These are phyloP conservation scores for Ogataea allantospora DNA, from an alignment of 805 yeast genomes.

Conservation along the genomic window DNA sequence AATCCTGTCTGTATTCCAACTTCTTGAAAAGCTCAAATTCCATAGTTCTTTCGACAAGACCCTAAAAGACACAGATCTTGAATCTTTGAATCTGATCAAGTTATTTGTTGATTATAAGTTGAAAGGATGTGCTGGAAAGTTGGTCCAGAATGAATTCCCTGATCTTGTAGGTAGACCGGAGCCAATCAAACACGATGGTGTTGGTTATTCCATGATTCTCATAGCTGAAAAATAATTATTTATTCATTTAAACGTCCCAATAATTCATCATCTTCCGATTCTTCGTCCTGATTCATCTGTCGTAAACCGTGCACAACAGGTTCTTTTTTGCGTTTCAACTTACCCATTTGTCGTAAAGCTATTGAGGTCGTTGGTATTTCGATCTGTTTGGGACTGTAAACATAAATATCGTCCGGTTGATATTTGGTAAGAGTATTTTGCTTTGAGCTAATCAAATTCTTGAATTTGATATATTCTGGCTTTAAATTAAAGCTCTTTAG, in stretches of 20 bases:
- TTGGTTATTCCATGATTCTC: slow-evolving; percentile 25
- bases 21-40: slow-evolving; percentile 15
- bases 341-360: slow-evolving; percentile 1
- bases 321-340: slow-evolving; percentile 1
- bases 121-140: slow-evolving; percentile 25
- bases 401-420: slow-evolving; percentile 34
- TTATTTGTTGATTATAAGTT: slow-evolving; percentile 34
- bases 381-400: slow-evolving; percentile 43
- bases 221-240: slow-evolving; percentile 24
- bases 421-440: background rate
- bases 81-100: slow-evolving; percentile 24
- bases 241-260: slow-evolving; percentile 1
- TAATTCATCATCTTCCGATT: background rate
- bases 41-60: background rate
- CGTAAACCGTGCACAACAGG: slow-evolving; percentile 7
- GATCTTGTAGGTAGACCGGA: slow-evolving; percentile 3
- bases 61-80: slow-evolving; percentile 7
- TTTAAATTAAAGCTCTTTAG: slow-evolving; percentile 15
- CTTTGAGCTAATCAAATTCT: slow-evolving; percentile 2
- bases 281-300: slow-evolving; percentile 1
- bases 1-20: slow-evolving; percentile 19
- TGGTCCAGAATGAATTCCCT: slow-evolving; percentile 19
- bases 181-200: slow-evolving; percentile 24
- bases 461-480: slow-evolving; percentile 5
- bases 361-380: slow-evolving; percentile 32